These are phyloP conservation scores for Zymoseptoria pseudotritici DNA, from an alignment of 2,329 filamentous ascomycete species.

Conservation along the genomic window DNA sequence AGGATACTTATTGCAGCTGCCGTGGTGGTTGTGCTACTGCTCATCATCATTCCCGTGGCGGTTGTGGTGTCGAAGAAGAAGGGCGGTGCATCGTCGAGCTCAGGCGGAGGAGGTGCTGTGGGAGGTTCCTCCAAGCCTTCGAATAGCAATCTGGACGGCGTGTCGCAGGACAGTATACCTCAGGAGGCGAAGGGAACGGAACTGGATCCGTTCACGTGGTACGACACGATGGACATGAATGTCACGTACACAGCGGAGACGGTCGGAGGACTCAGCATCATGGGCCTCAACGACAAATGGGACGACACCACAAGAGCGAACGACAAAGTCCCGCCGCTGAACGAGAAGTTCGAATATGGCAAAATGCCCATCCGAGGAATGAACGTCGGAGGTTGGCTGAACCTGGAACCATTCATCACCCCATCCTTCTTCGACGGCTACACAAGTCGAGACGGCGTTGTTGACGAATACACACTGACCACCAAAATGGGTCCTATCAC, in stretches of 20 bases:
- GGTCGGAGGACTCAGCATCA: conserved; percentile 80
- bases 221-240: conserved; percentile 85
- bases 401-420: conserved; percentile 89
- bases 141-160: conserved; percentile 40
- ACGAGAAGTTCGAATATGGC: conserved; percentile 71
- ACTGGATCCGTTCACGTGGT: conserved; percentile 87
- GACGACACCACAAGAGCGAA: conserved; percentile 77
- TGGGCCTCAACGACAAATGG: conserved; percentile 80
- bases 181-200: conserved; percentile 63
- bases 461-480: conserved; percentile 83
- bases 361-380: conserved; percentile 77
- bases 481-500: conserved; percentile 59
- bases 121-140: conserved; percentile 28
- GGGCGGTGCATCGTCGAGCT: conserved; percentile 2
- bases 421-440: conserved; percentile 78
- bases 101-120: conserved; percentile 13
- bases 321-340: conserved; percentile 67
- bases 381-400: conserved; percentile 90
- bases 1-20: conserved; percentile 38
- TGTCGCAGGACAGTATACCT: conserved; percentile 39
- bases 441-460: conserved; percentile 52
- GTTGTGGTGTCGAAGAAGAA: conserved; percentile 40
- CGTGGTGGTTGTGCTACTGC: conserved; percentile 35
- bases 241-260: conserved; percentile 81
- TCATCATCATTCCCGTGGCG: conserved; percentile 42